Base-by-base conservation (phyloP, 2,329 filamentous ascomycete species). In the Ceratocystis lukuohia region DNA sequence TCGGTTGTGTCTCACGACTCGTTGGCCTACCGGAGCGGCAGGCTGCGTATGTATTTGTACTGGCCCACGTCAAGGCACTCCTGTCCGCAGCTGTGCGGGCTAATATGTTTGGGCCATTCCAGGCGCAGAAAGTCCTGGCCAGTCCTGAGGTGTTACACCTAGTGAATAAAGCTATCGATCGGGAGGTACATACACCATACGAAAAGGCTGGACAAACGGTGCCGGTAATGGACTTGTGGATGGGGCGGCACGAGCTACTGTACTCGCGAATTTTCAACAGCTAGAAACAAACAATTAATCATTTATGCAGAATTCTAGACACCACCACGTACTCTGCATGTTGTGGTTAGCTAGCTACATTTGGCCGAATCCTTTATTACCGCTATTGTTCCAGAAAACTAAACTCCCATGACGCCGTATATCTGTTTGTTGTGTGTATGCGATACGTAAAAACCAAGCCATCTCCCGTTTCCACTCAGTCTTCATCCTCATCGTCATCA, bases 261-360 rank as follows among this genome's bases (percentile, higher is more conserved):
- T 94, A 94, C 74, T 92, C 88, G 67, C 84, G 89, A 71, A 93
- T 94, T 65, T 94, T 94, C 73, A 94, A 94, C 75, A 92, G 88
- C 71, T 93, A 72, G 76, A 59, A 6, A 37, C 28, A 1, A 28
- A 68, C 1, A 48, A 7, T 20, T 10, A 5, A 3, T 7, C 20
- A 48, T 53, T 28, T 41, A 41, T 41, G 12, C 37, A 41, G 37
- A 12, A 41, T 41, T 15, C 37, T 41, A 12, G 37, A 53, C 48
- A 25, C 20, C 5, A 20, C n/a, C 3, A 72, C 70, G 70, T 73
- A 74, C 75, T 73, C 72, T 74, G 71, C 70, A 57, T 69, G 66
- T n/a, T 8, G 3, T 57, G 12, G 53, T 15, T 15, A 17, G 10
- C 28, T 28, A n/a, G 8, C 28, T 28, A 20, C 7, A 37, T 37